Base-by-base conservation (phyloP, 2,329 filamentous ascomycete species). In the Fusarium sp. region DNA sequence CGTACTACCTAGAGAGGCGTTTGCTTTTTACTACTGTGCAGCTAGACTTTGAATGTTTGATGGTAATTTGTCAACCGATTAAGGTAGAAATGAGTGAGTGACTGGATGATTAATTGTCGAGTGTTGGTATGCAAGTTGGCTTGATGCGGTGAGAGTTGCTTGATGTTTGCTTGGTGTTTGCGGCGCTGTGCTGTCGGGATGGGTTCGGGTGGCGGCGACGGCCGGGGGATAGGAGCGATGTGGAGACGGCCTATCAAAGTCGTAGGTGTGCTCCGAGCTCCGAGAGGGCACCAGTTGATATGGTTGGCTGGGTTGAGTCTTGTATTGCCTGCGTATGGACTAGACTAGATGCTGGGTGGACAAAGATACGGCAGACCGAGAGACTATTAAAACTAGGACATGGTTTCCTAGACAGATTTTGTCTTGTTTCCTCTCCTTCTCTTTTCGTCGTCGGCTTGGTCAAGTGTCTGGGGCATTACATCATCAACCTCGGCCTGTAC, bases 131-230 rank as follows among this genome's bases (percentile, higher is more conserved):
- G 65, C 55, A 34, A 58, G 39, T 53, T 39, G 56, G 27, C 27
- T 47, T 16, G 16, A 23, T 7, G 23, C 15, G 11, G 11, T 15
- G n/a, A 34, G 34, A 36, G 23, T 5, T 23, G 23, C 23, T 23
- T 23, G 23, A 23, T 23, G 23, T 23, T 23, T 23, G 23, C 23
- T 23, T 23, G 23, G 23, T 23, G 23, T 23, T 23, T 23, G 18
- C 18, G 18, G 18, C 18, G 18, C 18, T 23, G 23, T 23, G 23
- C 23, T 23, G 23, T 23, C 23, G 23, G 23, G 23, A 23, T 23
- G 23, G 23, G 23, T 34, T 75, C 73, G 73, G 73, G 71, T 71
- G 70, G 48, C 73, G 73, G 72, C 73, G 73, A 74, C 63, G 52
- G 68, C 73, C 73, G 73, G 67, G 56, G 59, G 48, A 59, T 30